Base-by-base conservation (phyloP, 2,329 filamentous ascomycete species). In the Didymella pomorum region DNA sequence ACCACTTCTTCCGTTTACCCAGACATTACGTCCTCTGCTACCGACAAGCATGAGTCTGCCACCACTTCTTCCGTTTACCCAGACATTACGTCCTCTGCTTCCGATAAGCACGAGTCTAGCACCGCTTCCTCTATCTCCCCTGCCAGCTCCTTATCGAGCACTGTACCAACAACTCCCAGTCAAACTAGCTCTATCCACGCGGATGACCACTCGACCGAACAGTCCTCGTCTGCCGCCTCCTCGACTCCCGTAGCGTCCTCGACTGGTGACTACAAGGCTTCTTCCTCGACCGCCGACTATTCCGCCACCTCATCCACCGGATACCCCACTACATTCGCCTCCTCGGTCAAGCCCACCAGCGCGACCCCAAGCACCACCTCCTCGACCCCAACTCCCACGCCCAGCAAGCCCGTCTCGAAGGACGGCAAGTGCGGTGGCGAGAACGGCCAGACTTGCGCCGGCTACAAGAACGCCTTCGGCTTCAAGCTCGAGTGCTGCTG, bases 401-500 rank as follows among this genome's bases (percentile, higher is more conserved):
- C 69, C 4, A 63, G 61, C 20, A 50, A 60, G 29, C 59, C 55
- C 12, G 60, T 70, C 25, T 67, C 63, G 53, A 62, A 52, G 18
- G 62, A 73, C 46, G 71, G 71, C 31, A 67, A 62, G 35, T 75
- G 72, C 44, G 71, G 71, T 21, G 29, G 54, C 18, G 31, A 42
- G 16, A 70, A 68, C 31, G 65, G 64, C 21, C 65, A 66, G 57
- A 72, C 70, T 2, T 73, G 71, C 50, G 61, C 52, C 33, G 70
- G 70, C 18, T 72, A 71, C 56, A 68, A 65, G 59, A 62, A 60
- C 18, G 41, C 49, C 23, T 63, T 62, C 3, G 67, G 67, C 25
- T 25, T 57, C 11, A 54, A 56, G 26, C 53, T 67, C n/a, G 64
- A 65, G 48, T 74, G 72, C 63, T 75, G 71, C 62, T 61, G 67